Conservation (phyloP, 345 rosid species). For the Syzygium aromaticum region DNA sequence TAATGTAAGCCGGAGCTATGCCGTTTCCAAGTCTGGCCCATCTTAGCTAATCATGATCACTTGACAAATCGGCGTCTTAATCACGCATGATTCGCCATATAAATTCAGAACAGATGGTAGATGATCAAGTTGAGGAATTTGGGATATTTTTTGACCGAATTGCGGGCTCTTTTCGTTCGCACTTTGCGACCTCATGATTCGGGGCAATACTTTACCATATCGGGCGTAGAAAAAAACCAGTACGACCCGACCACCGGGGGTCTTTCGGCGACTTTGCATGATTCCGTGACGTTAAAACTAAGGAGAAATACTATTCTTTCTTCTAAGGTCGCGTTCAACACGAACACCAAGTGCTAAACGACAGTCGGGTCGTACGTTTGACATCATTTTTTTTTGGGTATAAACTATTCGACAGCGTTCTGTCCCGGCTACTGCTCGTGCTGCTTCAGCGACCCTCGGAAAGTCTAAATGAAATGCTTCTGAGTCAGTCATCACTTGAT, state of each 20-base stretch:
- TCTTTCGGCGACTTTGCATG: not conserved
- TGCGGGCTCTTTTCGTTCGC: not conserved
- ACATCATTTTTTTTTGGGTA: not conserved
- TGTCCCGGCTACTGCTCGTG: not conserved
- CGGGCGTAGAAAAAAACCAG: not conserved
- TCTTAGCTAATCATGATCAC: not conserved
- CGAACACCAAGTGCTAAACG: not conserved
- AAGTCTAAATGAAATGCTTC: not conserved
- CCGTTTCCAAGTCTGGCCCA: not conserved
- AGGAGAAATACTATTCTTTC: not conserved
- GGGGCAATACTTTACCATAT: not conserved
- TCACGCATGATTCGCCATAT: not conserved
- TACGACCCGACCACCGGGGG: not conserved
- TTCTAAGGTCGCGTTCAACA: not conserved
- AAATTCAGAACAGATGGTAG: not conserved
- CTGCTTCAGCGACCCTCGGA: not conserved
- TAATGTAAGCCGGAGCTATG: not conserved
- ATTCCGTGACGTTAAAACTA: not conserved
- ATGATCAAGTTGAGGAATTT: not conserved
- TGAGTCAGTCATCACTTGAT: not conserved
- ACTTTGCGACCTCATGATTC: not conserved
- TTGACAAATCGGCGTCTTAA: not conserved
- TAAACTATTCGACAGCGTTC: not conserved
- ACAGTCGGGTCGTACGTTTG: not conserved
- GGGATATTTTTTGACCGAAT: not conserved